These are phyloP conservation scores for Pyracantha coccinea DNA, from an alignment of 331 rosid genomes.

Conservation along the genomic window DNA sequence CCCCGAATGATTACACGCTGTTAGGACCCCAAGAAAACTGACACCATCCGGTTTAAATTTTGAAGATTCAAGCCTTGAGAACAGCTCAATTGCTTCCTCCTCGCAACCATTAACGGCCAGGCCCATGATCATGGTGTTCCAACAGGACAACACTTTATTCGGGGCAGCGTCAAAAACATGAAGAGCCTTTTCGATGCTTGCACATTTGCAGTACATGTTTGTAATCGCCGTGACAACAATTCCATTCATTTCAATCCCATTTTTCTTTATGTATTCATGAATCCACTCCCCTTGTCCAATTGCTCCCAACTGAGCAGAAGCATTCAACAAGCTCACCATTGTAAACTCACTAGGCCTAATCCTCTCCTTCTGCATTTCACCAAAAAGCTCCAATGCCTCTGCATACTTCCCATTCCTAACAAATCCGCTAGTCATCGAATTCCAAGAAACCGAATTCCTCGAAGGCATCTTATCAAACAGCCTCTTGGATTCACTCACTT, in stretches of 20 bases:
- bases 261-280: slow-evolving; percentile 51
- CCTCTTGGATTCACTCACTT: slow-evolving; percentile 47
- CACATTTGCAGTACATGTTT: slow-evolving; percentile 83
- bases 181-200: slow-evolving; percentile 45
- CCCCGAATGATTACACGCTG: slow-evolving; percentile 69
- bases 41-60: slow-evolving; percentile 46
- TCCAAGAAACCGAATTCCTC: slow-evolving; percentile 64
- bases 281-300: slow-evolving; percentile 73
- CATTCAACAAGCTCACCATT: slow-evolving; percentile 83
- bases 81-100: slow-evolving; percentile 47
- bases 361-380: slow-evolving; percentile 44
- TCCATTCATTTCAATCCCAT: slow-evolving; percentile 44
- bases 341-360: slow-evolving; percentile 64
- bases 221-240: slow-evolving; percentile 66
- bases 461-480: slow-evolving; percentile 54
- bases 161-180: slow-evolving; percentile 48
- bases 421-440: slow-evolving; percentile 73
- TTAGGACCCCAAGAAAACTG: slow-evolving; percentile 68
- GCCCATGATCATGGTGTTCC: slow-evolving; percentile 72
- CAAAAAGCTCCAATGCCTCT: slow-evolving; percentile 59
- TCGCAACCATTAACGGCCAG: slow-evolving; percentile 70
- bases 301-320: slow-evolving; percentile 76
- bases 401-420: slow-evolving; percentile 59
- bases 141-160: slow-evolving; percentile 48
- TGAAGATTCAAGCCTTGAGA: slow-evolving; percentile 50